Base-by-base conservation (phyloP, 2,329 filamentous ascomycete genomes). In the Monosporascus sp. region DNA sequence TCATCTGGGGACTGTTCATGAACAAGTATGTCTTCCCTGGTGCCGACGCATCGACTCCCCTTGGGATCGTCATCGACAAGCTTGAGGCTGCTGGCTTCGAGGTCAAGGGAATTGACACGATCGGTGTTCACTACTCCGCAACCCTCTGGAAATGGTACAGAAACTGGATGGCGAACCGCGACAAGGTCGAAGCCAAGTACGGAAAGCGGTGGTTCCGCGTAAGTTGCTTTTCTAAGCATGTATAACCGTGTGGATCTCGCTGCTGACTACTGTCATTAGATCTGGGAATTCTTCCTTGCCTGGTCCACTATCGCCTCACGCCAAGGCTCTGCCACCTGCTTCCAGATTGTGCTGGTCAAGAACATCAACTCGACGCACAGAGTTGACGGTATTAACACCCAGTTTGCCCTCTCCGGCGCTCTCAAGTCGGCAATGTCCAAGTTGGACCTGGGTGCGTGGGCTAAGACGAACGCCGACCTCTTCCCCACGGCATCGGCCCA, bases 11-110 rank as follows among this genome's bases (percentile, higher is more conserved):
- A 70, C 82, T 97, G 47, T 97, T 97, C 82, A 96, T 97, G 91
- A 97, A 97, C 86, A 97, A 96, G 79, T 96, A 97, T 74, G 81
- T 97, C 71, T 97, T 97, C 83, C 94, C 92, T 36, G 94, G 94
- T 69, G 94, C 94, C 49, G 94, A 97, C 69, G 94, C 94, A 50
- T 96, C 90, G 44, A 96, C 91, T 54, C 94, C 94, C 49, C 84
- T 99, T 48, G 90, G 90, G 62, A 94, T 86, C 74, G 90, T 94
- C 65, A 79, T 96, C 63, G 84, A 90, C 72, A 85, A 84, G 68
- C 82, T 97, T 20, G 94, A 99, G 77, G 85, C 82, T 53, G 87
- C 89, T 58, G 90, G 90, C 38, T 95, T 90, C 65, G 94, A 97
- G 74, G 77, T 97, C 71, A 97, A 97, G 85, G 78, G 79, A 62